Percentiles rank a stretch among this genome's conserved stretches.
phyloP scores from a whole-genome alignment of 2,329 filamentous ascomycete genomes.

The Colletotrichum truncatum region DNA sequence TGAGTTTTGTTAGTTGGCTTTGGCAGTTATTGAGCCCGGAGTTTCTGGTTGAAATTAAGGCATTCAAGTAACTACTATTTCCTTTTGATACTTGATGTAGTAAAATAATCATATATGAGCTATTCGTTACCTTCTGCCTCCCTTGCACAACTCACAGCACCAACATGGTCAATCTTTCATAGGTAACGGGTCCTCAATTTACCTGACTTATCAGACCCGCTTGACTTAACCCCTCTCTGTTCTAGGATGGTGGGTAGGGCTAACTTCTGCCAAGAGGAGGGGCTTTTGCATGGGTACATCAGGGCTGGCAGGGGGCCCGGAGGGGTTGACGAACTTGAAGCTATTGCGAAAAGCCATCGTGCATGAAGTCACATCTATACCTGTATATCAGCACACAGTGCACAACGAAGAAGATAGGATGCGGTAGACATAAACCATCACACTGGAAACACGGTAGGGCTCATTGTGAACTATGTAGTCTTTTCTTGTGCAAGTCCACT shows the following conservation, averaged over 20 bases:
- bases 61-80: too few relatives aligned
- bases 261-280: neutral
- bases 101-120: too few relatives aligned
- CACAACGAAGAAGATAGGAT: neutral
- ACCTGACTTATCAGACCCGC: too few relatives aligned
- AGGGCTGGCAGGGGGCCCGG: neutral
- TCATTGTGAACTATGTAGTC: slow-evolving; percentile 14
- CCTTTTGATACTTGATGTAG: too few relatives aligned
- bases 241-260: neutral
- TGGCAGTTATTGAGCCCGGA: neutral
- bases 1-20: neutral
- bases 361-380: neutral
- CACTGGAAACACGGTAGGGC: neutral
- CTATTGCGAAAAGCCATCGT: neutral
- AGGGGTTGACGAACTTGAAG: neutral
- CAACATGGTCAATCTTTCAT: too few relatives aligned
- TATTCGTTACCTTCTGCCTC: too few relatives aligned
- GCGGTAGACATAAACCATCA: neutral
- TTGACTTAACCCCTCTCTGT: neutral
- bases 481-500: slow-evolving; percentile 14
- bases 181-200: too few relatives aligned
- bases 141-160: too few relatives aligned
- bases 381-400: neutral
- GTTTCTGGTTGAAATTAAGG: neutral
- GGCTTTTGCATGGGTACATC: neutral